Percentiles rank a stretch among this genome's conserved stretches.
These are phyloP conservation scores for Datura wrightii DNA, from an alignment of 257 asterid species.

Conservation along the genomic window DNA sequence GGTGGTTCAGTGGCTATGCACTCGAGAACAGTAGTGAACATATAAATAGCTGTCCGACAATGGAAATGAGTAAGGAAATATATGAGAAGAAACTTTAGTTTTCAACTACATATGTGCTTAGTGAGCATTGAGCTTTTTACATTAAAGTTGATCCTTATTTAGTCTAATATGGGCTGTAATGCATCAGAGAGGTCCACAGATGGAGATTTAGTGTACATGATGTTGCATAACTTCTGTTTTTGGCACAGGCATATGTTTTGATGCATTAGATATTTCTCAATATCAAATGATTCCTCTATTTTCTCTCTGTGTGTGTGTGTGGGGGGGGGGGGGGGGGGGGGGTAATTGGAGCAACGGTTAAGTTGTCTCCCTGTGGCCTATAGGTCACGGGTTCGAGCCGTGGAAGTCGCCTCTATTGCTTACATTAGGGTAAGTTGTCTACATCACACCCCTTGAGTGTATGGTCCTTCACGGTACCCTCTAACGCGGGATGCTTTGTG, in stretches of 20 bases:
- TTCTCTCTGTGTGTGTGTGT: background rate
- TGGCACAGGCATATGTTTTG: conserved; percentile 1
- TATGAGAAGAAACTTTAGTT: background rate
- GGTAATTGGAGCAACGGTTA: too few species aligned
- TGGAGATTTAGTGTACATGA: background rate
- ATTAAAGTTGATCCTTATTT: background rate
- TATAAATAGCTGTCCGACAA: background rate
- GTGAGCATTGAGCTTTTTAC: background rate
- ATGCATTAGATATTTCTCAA: background rate
- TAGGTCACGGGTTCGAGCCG: too few species aligned
- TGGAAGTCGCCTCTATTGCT: too few species aligned
- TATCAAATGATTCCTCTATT: background rate
- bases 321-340: too few species aligned
- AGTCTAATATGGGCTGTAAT: conserved; percentile 1
- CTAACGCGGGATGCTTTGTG: too few species aligned
- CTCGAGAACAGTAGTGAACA: background rate
- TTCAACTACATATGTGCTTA: background rate
- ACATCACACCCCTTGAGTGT: too few species aligned
- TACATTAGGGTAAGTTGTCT: too few species aligned
- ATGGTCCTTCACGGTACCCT: too few species aligned
- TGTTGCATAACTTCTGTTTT: background rate
- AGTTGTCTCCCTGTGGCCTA: too few species aligned
- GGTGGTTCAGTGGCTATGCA: conserved; percentile 25
- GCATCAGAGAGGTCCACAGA: conserved; percentile 1
- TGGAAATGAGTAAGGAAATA: background rate